Evolutionary conservation across 805 yeast genomes (phyloP), one percentile per base, ranked within the genome.

Genomic region (Pichia nakasei): DNA sequence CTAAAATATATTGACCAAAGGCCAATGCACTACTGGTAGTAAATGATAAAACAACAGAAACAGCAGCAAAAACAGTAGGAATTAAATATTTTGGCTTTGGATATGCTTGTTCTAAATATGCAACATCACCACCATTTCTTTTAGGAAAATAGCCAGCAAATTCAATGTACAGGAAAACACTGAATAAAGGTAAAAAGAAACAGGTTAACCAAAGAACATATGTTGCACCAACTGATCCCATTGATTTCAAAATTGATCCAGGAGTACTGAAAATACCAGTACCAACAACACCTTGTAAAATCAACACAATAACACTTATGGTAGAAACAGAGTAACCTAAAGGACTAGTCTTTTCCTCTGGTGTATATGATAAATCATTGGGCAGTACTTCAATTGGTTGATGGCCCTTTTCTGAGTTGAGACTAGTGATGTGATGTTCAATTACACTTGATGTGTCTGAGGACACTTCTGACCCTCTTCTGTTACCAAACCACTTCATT

Each of bases 111-210:
- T 85, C 93, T 53, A 85, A 64, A 58, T 85, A 85, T 55, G 82
- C 83, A 63, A 83, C 84, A 57, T 85, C 95, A 52, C 93, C 95
- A 52, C 95, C 95, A 55, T 85, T 84, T 64, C 82, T 75, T 49
- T 64, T 64, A n/a, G 69, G 67, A 48, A 58, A 68, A 48, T 70
- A 70, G 5, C 68, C 61, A 27, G 65, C 67, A 49, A 56, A 70
- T 48, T 70, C 73, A 35, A 69, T 60, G 49, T 67, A 68, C 26
- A 69, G 61, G 36, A 56, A 54, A 27, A 67, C 54, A 38, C 65
- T 64, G 26, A 65, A 56, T n/a, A 68, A 41, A 6, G 71, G 64
- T 41, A 70, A 63, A 29, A 69, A 39, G 47, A 62, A 68, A 13
- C 75, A 70, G 19, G 56, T 52, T 3, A 64, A 51, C 74, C 75